phyloP scores from a whole-genome alignment of 2,329 filamentous ascomycete genomes.

The Coniosporium tulheliwenetii region DNA sequence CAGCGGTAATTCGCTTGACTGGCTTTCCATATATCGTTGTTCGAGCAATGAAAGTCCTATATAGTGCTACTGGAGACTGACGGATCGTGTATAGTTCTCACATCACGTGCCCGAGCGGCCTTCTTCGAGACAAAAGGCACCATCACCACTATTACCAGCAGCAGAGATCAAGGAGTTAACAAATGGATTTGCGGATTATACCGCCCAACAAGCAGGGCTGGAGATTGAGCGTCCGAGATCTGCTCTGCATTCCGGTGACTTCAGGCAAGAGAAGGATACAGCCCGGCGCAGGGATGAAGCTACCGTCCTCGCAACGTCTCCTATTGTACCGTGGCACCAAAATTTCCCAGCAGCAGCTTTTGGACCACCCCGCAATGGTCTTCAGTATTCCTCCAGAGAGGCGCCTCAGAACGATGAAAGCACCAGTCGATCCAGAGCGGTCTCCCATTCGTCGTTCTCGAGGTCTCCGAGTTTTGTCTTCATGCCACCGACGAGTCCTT shows the following conservation, averaged over 20 bases:
- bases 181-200: too few relatives aligned
- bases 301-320: slow-evolving; percentile 27
- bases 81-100: too few relatives aligned
- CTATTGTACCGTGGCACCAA: slow-evolving; percentile 41
- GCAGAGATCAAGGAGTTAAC: background rate
- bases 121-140: too few relatives aligned
- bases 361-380: slow-evolving; percentile 7
- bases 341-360: slow-evolving; percentile 25
- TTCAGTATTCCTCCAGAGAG: background rate
- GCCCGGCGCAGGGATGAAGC: background rate
- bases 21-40: background rate
- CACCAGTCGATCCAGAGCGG: slow-evolving; percentile 18
- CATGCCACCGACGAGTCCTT: slow-evolving; percentile 77
- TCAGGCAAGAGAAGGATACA: slow-evolving; percentile 29
- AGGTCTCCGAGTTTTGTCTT: slow-evolving; percentile 53
- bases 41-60: background rate
- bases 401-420: background rate
- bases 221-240: slow-evolving; percentile 74
- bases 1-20: too few relatives aligned
- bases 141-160: background rate
- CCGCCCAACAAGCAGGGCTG: slow-evolving; percentile 11
- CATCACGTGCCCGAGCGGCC: too few relatives aligned
- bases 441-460: slow-evolving; percentile 45
- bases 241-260: slow-evolving; percentile 47
- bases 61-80: too few relatives aligned